Evolutionary conservation across 2,329 filamentous ascomycete genomes (phyloP).

Genomic region (Fusarium haematococcum): DNA sequence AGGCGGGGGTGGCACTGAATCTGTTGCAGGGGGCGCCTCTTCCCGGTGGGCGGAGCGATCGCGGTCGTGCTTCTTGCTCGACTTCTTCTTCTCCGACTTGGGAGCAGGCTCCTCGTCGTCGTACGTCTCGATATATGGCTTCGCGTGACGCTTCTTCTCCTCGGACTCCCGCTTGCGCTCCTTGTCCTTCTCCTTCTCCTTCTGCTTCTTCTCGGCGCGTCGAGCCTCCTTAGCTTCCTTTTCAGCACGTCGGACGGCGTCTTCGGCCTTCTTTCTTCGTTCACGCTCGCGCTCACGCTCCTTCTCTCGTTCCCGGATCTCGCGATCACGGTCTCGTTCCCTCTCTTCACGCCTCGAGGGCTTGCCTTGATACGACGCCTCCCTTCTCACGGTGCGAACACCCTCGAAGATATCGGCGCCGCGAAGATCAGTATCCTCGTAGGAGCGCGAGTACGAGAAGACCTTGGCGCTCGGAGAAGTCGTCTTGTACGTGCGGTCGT

Average conservation of each 20-base stretch:
- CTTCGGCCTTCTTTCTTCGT: slow-evolving; percentile 21
- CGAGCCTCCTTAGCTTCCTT: slow-evolving; percentile 48
- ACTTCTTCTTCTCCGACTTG: slow-evolving; percentile 54
- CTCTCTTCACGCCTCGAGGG: slow-evolving; percentile 56
- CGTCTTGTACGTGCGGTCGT: slow-evolving; percentile 60
- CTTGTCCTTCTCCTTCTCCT: slow-evolving; percentile 53
- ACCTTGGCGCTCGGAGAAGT: slow-evolving; percentile 48
- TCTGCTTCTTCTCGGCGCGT: slow-evolving; percentile 50
- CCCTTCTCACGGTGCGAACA: slow-evolving; percentile 54
- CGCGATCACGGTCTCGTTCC: slow-evolving; percentile 43
- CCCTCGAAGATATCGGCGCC: slow-evolving; percentile 61
- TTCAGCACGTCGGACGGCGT: slow-evolving; percentile 38
- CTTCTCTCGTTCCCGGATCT: slow-evolving; percentile 35
- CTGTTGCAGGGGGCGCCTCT: slow-evolving; percentile 41
- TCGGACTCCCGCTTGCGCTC: slow-evolving; percentile 53
- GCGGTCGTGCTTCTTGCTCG: slow-evolving; percentile 54
- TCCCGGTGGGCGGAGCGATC: slow-evolving; percentile 51
- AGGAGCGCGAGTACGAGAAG: slow-evolving; percentile 56
- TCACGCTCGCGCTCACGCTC: slow-evolving; percentile 43
- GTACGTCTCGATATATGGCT: slow-evolving; percentile 51
- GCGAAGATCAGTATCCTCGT: slow-evolving; percentile 54
- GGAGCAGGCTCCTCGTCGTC: slow-evolving; percentile 45
- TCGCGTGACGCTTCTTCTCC: slow-evolving; percentile 52
- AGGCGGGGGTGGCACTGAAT: slow-evolving; percentile 34
- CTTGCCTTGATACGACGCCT: slow-evolving; percentile 61